Percentiles rank a stretch among this genome's conserved stretches.
phyloP scores from a whole-genome alignment of 2,329 filamentous ascomycete genomes.

The Apiospora phragmitis region DNA sequence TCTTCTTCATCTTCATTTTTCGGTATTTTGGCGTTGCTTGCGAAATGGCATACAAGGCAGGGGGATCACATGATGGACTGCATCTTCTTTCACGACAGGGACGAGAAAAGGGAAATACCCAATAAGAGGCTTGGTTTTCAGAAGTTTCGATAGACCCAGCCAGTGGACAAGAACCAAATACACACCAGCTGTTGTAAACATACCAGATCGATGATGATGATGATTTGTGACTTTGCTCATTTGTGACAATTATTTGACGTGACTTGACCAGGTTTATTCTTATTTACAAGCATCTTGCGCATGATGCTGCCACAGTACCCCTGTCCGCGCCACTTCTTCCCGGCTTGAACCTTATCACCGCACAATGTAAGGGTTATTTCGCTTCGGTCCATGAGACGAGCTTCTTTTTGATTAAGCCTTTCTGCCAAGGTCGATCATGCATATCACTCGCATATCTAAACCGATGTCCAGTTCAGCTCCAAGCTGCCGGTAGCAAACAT shows the following conservation, averaged over 20 bases:
- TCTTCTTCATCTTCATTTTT: background rate
- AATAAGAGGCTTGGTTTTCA: no score
- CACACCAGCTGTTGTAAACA: constrained; percentile 4
- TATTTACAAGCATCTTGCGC: background rate
- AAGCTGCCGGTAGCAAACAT: background rate
- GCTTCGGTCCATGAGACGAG: background rate
- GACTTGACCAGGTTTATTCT: background rate
- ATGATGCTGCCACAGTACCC: background rate
- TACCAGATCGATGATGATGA: background rate
- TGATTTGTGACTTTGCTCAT: background rate
- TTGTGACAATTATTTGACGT: background rate
- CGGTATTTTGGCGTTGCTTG: background rate
- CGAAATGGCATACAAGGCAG: background rate
- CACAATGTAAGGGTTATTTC: background rate
- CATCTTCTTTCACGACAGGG: constrained; percentile 7
- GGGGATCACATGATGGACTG: background rate
- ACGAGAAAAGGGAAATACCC: constrained; percentile 6
- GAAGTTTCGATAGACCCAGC: background rate
- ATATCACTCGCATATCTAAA: background rate
- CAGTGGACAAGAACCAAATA: background rate
- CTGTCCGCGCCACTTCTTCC: background rate
- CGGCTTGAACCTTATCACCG: background rate
- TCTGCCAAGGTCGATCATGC: background rate
- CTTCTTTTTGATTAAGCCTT: background rate
- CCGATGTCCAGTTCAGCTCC: background rate